Conservation (phyloP, 768 basidiomycete genomes). For the Gloeostereum incarnatum region DNA sequence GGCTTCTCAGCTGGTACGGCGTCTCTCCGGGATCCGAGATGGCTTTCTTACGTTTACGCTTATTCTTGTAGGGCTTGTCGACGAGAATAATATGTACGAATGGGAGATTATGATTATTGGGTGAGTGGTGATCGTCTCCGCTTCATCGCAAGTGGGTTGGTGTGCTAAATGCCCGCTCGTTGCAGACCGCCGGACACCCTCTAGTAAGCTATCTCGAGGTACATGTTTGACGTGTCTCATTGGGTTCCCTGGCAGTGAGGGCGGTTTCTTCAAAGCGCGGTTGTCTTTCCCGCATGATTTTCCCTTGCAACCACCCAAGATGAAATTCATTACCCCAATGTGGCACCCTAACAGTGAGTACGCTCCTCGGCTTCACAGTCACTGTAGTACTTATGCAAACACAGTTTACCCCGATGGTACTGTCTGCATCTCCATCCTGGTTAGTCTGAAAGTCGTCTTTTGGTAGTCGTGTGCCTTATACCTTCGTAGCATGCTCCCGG, state of each 20-base stretch:
- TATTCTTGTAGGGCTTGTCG: slow-evolving; percentile 66
- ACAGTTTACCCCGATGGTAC: slow-evolving; percentile 90
- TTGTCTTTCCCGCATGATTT: slow-evolving; percentile 87
- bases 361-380: slow-evolving; percentile 3
- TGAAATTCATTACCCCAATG: slow-evolving; percentile 92
- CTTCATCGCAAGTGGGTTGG: slow-evolving; percentile 3
- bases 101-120: slow-evolving; percentile 97
- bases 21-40: slow-evolving; percentile 12
- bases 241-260: slow-evolving; percentile 52
- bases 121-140: slow-evolving; percentile 31
- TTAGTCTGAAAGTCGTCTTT: slow-evolving; percentile 23
- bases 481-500: slow-evolving; percentile 78
- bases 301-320: slow-evolving; percentile 88
- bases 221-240: slow-evolving; percentile 9
- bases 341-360: slow-evolving; percentile 95
- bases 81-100: slow-evolving; percentile 90
- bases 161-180: slow-evolving; percentile 13
- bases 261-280: slow-evolving; percentile 90
- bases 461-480: not conserved
- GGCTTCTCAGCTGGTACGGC: slow-evolving; percentile 88
- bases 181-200: slow-evolving; percentile 84
- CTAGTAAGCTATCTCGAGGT: slow-evolving; percentile 46
- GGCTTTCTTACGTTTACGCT: slow-evolving; percentile 16
- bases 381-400: not conserved
- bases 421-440: slow-evolving; percentile 95